Conservation (phyloP, 495 filamentous ascomycete species). For the Lophiostoma macrostomum region DNA sequence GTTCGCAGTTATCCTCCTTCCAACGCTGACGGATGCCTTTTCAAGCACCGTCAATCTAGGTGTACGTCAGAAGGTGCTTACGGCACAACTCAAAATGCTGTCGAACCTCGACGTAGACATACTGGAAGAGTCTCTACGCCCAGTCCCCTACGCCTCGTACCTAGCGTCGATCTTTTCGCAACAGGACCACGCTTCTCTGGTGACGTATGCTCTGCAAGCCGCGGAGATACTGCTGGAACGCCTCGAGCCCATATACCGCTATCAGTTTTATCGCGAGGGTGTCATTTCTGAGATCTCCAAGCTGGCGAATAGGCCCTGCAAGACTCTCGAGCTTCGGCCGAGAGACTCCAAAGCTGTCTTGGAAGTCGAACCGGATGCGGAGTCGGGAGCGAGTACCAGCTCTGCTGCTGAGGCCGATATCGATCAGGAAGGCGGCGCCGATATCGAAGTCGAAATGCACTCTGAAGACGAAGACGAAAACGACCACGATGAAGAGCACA, state of each 20-base stretch:
- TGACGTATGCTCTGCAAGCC: slow-evolving; percentile 81
- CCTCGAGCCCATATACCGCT: slow-evolving; percentile 80
- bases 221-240: slow-evolving; percentile 82
- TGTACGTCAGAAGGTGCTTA: slow-evolving; percentile 94
- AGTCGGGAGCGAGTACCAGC: slow-evolving; percentile 12
- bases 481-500: slow-evolving; percentile 57
- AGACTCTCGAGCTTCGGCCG: slow-evolving; percentile 34
- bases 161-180: slow-evolving; percentile 94
- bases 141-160: slow-evolving; percentile 95
- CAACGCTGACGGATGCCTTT: slow-evolving; percentile 94
- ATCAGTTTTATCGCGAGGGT: slow-evolving; percentile 96
- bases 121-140: slow-evolving; percentile 80
- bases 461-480: slow-evolving; percentile 60
- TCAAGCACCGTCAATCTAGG: slow-evolving; percentile 97
- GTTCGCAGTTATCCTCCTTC: slow-evolving; percentile 92
- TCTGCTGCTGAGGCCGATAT: slow-evolving; percentile 42
- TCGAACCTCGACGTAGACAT: slow-evolving; percentile 86
- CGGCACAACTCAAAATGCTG: slow-evolving; percentile 95
- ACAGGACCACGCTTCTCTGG: slow-evolving; percentile 84
- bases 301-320: slow-evolving; percentile 57
- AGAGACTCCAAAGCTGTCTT: slow-evolving; percentile 24
- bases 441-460: slow-evolving; percentile 46
- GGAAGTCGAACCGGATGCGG: slow-evolving; percentile 22
- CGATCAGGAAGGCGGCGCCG: slow-evolving; percentile 49
- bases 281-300: slow-evolving; percentile 90